phyloP scores from a whole-genome alignment of 2,329 filamentous ascomycete genomes.

The Fusarium armeniacum region DNA sequence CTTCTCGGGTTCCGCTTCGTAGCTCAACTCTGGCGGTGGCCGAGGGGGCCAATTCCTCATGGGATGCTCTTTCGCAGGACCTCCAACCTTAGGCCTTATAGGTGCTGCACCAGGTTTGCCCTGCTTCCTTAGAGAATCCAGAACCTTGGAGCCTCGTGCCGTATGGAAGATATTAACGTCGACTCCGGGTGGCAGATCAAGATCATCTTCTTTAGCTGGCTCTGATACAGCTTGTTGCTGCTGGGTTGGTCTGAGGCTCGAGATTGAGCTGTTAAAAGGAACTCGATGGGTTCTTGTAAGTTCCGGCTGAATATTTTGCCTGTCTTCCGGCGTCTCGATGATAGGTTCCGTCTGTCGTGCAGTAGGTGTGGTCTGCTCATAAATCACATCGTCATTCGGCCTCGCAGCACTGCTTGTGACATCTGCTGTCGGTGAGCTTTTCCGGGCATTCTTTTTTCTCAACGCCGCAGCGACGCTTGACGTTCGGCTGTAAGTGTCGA shows the following conservation, averaged over 20 bases:
- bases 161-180: constrained; percentile 66
- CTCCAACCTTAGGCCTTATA: constrained; percentile 27
- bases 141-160: constrained; percentile 59
- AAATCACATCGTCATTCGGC: constrained; percentile 17
- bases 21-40: constrained; percentile 34
- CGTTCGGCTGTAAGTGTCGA: constrained; percentile 64
- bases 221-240: constrained; percentile 15
- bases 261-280: constrained; percentile 21
- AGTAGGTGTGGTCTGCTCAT: constrained; percentile 32
- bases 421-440: constrained; percentile 12
- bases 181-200: constrained; percentile 58
- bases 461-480: constrained; percentile 60
- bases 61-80: constrained; percentile 56
- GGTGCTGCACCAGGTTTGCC: constrained; percentile 22
- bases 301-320: constrained; percentile 21
- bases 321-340: constrained; percentile 16
- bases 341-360: constrained; percentile 23
- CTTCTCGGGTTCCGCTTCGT: constrained; percentile 6
- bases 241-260: constrained; percentile 27
- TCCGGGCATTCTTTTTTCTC: constrained; percentile 46
- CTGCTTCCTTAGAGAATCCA: constrained; percentile 56
- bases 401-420: neutral
- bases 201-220: constrained; percentile 43
- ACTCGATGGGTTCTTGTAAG: constrained; percentile 11
- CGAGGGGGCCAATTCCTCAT: constrained; percentile 55